Percentiles rank a stretch among this genome's conserved stretches.
Conservation (phyloP, 371 early-diverging fungal genomes). For the Blastocladiella emersonii region DNA sequence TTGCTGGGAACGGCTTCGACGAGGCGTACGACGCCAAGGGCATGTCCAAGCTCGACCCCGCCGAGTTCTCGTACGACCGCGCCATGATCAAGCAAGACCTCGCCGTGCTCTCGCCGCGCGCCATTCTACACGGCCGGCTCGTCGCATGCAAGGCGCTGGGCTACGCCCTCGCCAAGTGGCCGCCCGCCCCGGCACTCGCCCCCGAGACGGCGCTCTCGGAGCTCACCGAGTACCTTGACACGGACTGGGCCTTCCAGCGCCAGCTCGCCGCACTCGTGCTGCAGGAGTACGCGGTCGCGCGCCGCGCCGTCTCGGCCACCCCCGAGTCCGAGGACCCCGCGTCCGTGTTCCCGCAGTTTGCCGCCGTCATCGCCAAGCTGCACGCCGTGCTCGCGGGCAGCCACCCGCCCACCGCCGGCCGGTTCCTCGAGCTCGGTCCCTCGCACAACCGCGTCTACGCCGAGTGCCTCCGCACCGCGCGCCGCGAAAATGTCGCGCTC, state of each 20-base stretch:
- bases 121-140: conserved; percentile 67
- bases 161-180: conserved; percentile 48
- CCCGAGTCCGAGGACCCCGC: conserved; percentile 1
- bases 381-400: too few species aligned
- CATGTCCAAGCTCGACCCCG: conserved; percentile 16
- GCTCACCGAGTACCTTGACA: conserved; percentile 22
- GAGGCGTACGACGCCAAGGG: too few species aligned
- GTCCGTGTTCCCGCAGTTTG: too few species aligned
- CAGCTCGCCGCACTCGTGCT: conserved; percentile 61
- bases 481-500: background rate
- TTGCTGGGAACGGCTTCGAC: too few species aligned
- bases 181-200: conserved; percentile 26
- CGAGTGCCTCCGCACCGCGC: background rate
- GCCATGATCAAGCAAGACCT: conserved; percentile 87
- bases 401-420: background rate
- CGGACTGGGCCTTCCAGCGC: conserved; percentile 67
- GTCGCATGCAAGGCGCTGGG: conserved; percentile 68
- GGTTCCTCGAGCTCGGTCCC: background rate
- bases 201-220: conserved; percentile 9
- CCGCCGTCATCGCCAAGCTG: too few species aligned
- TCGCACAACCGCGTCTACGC: background rate
- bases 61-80: too few species aligned
- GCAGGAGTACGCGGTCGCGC: conserved; percentile 59
- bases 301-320: too few species aligned
- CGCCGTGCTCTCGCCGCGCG: conserved; percentile 55